Evolutionary conservation across 169 alveolate genomes (phyloP).

Genomic region (Plasmodium billcollinsi): DNA sequence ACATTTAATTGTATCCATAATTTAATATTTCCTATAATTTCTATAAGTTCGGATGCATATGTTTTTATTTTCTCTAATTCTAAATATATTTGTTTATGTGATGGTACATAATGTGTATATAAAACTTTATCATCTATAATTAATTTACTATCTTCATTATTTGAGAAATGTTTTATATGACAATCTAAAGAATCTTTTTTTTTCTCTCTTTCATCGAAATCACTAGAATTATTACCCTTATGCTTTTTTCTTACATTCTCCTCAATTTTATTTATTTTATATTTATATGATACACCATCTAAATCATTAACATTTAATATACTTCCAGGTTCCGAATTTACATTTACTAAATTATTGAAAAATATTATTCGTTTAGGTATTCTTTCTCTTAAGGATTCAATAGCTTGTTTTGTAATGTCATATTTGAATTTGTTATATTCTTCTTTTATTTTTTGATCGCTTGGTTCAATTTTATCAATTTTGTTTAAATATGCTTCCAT

Average conservation of each 20-base stretch:
- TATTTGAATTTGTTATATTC: conserved; percentile 86
- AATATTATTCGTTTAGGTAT: conserved; percentile 90
- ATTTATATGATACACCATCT: conserved; percentile 80
- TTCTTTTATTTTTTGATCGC: conserved; percentile 84
- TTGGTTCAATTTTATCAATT: conserved; percentile 88
- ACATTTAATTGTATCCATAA: conserved; percentile 92
- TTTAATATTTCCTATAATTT: conserved; percentile 89
- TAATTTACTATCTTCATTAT: conserved; percentile 19
- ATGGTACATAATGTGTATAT: conserved; percentile 81
- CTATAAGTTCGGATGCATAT: conserved; percentile 91
- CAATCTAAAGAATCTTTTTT: conserved; percentile 28
- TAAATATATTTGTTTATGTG: conserved; percentile 87
- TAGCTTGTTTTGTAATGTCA: conserved; percentile 89
- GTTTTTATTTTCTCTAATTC: conserved; percentile 85
- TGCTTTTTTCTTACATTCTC: conserved; percentile 75
- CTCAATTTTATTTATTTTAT: conserved; percentile 56
- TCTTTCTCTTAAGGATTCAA: conserved; percentile 87
- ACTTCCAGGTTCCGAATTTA: conserved; percentile 66
- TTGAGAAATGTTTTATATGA: conserved; percentile 4
- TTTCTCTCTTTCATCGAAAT: conserved; percentile 45
- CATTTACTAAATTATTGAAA: conserved; percentile 86
- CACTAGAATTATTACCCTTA: conserved; percentile 25
- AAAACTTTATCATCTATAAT: conserved; percentile 75
- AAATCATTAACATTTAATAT: conserved; percentile 80
- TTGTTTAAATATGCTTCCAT: conserved; percentile 40